Evolutionary conservation across 441 rosid species (phyloP).

Genomic region (Pelargonium cotyledonis): DNA sequence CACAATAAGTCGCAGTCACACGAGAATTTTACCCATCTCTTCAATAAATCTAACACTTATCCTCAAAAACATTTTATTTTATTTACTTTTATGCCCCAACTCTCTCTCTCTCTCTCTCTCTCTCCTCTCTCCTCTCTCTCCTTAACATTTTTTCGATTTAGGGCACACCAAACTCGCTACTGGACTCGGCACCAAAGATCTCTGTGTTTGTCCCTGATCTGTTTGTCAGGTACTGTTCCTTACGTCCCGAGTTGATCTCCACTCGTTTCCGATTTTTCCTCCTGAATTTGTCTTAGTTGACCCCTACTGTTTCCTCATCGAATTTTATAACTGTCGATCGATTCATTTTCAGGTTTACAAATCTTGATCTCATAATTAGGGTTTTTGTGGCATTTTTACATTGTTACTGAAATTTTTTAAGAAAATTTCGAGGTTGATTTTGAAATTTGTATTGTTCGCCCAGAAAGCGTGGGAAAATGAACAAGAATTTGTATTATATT

Average conservation of each 20-base stretch:
- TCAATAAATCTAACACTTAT: neutral
- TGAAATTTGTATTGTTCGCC: neutral
- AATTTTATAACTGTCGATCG: neutral
- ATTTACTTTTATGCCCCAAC: neutral
- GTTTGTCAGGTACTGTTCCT: constrained; percentile 25
- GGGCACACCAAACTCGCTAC: constrained; percentile 31
- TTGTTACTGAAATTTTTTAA: no score
- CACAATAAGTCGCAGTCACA: constrained; percentile 9
- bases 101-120: no score
- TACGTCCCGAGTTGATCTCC: constrained; percentile 7
- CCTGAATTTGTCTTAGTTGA: constrained; percentile 7
- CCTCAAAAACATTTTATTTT: no score
- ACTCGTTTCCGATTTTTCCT: constrained; percentile 14
- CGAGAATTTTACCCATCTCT: neutral
- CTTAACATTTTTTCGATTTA: constrained; percentile 22
- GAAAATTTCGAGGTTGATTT: no score
- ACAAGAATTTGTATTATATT: neutral
- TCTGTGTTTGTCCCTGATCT: constrained; percentile 19
- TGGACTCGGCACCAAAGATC: constrained; percentile 25
- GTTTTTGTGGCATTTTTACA: no score
- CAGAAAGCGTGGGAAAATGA: neutral
- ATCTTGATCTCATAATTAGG: neutral
- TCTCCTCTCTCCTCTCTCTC: neutral
- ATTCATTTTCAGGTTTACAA: neutral
- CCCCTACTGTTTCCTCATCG: neutral